phyloP scores from a whole-genome alignment of 192 early-diverging fungal genomes.

The Coemansia sp. region DNA sequence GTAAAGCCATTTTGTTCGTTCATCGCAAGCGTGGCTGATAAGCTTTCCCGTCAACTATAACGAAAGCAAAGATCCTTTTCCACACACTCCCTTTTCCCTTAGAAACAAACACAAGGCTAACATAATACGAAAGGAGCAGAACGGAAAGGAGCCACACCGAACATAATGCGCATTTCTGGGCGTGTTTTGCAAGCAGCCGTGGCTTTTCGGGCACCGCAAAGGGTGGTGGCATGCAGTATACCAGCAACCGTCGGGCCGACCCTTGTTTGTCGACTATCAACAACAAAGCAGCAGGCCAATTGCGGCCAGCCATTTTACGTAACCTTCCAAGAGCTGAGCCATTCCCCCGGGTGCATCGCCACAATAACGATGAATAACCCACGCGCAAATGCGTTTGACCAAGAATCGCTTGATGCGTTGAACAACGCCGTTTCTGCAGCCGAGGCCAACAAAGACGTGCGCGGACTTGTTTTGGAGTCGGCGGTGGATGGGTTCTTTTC shows the following conservation, averaged over 20 bases:
- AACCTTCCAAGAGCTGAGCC: conserved; percentile 25
- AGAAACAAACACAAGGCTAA: background rate
- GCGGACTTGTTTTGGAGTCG: conserved; percentile 35
- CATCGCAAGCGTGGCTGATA: background rate
- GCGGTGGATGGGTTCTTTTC: conserved; percentile 32
- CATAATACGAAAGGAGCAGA: background rate
- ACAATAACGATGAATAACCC: conserved; percentile 34
- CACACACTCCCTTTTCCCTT: background rate
- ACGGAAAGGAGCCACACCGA: background rate
- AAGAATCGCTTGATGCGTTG: conserved; percentile 22
- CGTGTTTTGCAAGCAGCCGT: background rate
- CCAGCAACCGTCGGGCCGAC: background rate
- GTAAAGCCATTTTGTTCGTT: background rate
- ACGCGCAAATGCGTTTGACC: conserved; percentile 35
- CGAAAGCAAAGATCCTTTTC: background rate
- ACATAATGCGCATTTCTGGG: background rate
- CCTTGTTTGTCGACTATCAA: conserved; percentile 11
- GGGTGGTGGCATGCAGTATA: background rate
- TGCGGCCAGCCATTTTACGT: conserved; percentile 17
- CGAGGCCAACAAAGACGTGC: conserved; percentile 16
- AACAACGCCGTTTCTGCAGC: conserved; percentile 18
- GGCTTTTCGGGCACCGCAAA: conserved; percentile 3
- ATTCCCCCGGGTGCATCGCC: conserved; percentile 20
- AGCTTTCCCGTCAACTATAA: background rate
- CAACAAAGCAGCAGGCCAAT: conserved; percentile 3